Conservation (phyloP, 768 basidiomycete species). For the Trichaptum fuscoviolaceum region DNA sequence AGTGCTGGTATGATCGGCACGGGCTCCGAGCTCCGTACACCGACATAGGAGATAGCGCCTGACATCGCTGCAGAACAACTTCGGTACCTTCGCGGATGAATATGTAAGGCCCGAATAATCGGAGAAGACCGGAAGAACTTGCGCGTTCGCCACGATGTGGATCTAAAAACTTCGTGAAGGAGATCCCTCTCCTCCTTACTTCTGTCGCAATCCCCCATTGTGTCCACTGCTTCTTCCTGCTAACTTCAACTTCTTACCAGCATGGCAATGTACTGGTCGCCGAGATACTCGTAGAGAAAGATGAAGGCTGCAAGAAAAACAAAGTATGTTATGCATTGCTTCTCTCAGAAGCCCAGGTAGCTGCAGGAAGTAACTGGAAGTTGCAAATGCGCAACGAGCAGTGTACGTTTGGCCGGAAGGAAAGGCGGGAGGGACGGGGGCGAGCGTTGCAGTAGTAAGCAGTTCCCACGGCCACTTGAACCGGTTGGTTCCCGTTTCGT, state of each 20-base stretch:
- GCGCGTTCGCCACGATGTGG: background rate
- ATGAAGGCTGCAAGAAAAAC: background rate
- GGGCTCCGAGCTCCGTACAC: too few species aligned
- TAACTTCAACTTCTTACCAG: background rate
- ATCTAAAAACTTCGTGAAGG: background rate
- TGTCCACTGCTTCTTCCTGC: background rate
- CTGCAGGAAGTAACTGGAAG: background rate
- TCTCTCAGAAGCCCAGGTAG: background rate
- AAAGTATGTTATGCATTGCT: too few species aligned
- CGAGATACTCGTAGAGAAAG: background rate
- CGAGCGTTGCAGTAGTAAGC: background rate
- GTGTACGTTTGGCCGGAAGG: background rate
- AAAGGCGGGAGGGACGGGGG: background rate
- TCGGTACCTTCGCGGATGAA: background rate
- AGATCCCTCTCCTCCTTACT: background rate
- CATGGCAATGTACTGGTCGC: background rate
- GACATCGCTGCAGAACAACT: too few species aligned
- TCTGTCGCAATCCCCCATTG: background rate
- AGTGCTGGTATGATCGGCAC: too few species aligned
- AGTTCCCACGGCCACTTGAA: background rate
- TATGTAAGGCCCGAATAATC: background rate
- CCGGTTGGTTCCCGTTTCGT: background rate
- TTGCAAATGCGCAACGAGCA: background rate
- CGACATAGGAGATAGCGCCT: too few species aligned
- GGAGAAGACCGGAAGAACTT: background rate